Evolutionary conservation across 2,329 filamentous ascomycete genomes (phyloP), one percentile per base, ranked within the genome.

Genomic region (Endocalyx cinctus): DNA sequence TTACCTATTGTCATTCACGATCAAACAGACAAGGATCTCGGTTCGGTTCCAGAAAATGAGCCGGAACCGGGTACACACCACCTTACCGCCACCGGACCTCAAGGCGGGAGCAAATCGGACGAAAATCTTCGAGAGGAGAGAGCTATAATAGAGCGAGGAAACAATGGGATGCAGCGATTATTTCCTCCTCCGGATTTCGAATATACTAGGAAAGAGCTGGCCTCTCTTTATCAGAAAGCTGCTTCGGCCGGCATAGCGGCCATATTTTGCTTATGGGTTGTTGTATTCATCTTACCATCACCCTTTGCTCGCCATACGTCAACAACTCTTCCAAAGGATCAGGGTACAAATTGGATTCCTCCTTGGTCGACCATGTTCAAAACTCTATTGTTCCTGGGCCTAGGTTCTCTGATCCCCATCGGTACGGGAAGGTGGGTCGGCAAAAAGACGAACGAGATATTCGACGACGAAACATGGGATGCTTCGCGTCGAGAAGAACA

Each of bases 391-490:
- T 55, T 59, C 36, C 22, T 51, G 4, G 33, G 46, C 1, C 28
- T 64, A n/a, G 43, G 49, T 2, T 43, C 39, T 3, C 38, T 41
- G 7, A 58, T 51, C n/a, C 44, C 71, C 7, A 35, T 67, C 3
- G 69, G 64, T 3, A 63, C 81, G 37, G 65, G 71, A 7, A 64
- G 70, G 31, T 86, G 79, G 78, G 65, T 77, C 8, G 63, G 66
- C 10, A 82, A 76, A 35, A 81, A 72, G 46, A 70, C 82, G 10
- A 64, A 72, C 35, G 67, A 69, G 26, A 65, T 83, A 1, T 84
- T 83, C 59, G 74, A 85, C 26, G 77, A 82, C 32, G 77, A 84
- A 51, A 65, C 81, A 1, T 87, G 82, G 82, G 74, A 82, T 38
- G 74, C 80, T 3, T 73, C 76, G 31, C 58, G 78, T 26, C 61